A percentile compares a stretch with the other conserved stretches of the same genome.
Conservation (phyloP, 495 filamentous ascomycete genomes). For the Cladorrhinum samala region DNA sequence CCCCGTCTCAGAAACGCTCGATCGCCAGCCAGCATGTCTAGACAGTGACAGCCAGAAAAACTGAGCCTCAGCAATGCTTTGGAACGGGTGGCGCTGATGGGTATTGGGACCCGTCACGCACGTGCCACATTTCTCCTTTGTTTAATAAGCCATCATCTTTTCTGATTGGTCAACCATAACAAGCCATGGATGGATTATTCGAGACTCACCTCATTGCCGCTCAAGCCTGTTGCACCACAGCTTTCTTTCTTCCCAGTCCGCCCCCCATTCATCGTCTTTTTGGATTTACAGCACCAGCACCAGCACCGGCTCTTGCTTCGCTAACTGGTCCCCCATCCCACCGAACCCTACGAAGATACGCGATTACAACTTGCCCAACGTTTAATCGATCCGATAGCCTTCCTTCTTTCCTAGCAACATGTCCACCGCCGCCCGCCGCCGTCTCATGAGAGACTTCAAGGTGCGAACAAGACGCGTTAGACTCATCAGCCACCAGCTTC, state of each 20-base stretch:
- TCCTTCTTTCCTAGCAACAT: constrained; percentile 54
- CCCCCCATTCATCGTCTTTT: not conserved
- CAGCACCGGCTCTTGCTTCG: not conserved
- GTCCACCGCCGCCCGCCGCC: constrained; percentile 90
- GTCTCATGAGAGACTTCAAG: constrained; percentile 98
- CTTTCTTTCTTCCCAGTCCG: not conserved
- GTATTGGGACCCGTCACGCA: not conserved
- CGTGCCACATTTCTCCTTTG: not conserved
- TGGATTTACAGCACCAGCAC: not conserved
- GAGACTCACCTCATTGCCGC: not conserved
- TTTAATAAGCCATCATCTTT: not conserved
- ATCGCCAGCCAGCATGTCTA: no score
- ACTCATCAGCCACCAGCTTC: not conserved
- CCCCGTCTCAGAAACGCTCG: no score
- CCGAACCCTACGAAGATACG: not conserved
- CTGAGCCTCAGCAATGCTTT: no score
- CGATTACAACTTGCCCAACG: not conserved
- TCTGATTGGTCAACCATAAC: not conserved
- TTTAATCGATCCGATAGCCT: not conserved
- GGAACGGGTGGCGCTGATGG: no score
- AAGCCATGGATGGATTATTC: not conserved
- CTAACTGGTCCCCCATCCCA: no score
- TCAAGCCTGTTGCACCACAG: not conserved
- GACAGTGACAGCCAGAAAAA: no score
- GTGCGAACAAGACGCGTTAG: constrained; percentile 43